Conservation (phyloP, 306 rosid species). For the Lithocarpus polystachyus region DNA sequence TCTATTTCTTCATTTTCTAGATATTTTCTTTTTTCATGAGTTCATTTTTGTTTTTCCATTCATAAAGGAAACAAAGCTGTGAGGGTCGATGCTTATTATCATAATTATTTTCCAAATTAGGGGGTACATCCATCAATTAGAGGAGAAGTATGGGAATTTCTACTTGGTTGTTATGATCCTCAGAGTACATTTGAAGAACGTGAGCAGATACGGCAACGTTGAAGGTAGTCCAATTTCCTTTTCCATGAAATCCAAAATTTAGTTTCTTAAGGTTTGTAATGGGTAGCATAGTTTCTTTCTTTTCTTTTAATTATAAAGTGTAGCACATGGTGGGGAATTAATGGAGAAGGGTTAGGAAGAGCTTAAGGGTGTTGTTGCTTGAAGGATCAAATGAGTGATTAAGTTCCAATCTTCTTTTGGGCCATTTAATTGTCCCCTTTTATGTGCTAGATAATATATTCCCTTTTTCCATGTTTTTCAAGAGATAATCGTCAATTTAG, state of each 20-base stretch:
- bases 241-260: not conserved
- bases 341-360: not conserved
- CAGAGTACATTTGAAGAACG: conserved; percentile 86
- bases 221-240: conserved; percentile 50
- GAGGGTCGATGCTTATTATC: not conserved
- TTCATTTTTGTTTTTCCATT: not conserved
- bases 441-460: not conserved
- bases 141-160: conserved; percentile 99
- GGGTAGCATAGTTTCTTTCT: not conserved
- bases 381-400: not conserved
- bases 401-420: not conserved
- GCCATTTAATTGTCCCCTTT: not conserved
- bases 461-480: no score
- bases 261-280: not conserved
- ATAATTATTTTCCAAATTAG: conserved; percentile 37
- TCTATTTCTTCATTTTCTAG: not conserved
- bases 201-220: conserved; percentile 58
- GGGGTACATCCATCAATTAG: conserved; percentile 94
- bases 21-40: not conserved
- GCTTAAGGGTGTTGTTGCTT: not conserved
- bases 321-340: not conserved
- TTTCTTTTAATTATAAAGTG: no score
- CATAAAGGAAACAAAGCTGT: not conserved
- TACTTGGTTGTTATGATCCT: conserved; percentile 88
- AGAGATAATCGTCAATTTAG: no score